phyloP scores from a whole-genome alignment of 176 grass and related monocot species.

The maize (Zea mays) region Zm-B73-REFERENCE-NAM-5.0 NC_050096.1:45225001-45225500 shows the following conservation, averaged over 20 bases:
- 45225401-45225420: constrained; percentile 50
- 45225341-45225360: constrained; percentile 37
- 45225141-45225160: background rate
- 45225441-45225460: constrained; percentile 46
- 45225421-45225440: constrained; percentile 42
- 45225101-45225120: constrained; percentile 27
- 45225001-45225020: background rate
- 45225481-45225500: constrained; percentile 63
- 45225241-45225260: constrained; percentile 33
- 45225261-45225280: constrained; percentile 45
- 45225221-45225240: constrained; percentile 40
- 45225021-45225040: background rate
- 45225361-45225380: constrained; percentile 25
- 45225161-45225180: constrained; percentile 20
- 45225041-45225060: background rate
- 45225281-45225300: background rate
- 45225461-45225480: constrained; percentile 54
- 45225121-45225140: constrained; percentile 27
- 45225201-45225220: constrained; percentile 33
- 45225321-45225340: constrained; percentile 34
- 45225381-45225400: constrained; percentile 37
- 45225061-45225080: constrained; percentile 28
- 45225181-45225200: constrained; percentile 3
- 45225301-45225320: background rate
- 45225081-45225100: constrained; percentile 53